Evolutionary conservation across 805 yeast species (phyloP).

Genomic region (Candida caryicola): DNA sequence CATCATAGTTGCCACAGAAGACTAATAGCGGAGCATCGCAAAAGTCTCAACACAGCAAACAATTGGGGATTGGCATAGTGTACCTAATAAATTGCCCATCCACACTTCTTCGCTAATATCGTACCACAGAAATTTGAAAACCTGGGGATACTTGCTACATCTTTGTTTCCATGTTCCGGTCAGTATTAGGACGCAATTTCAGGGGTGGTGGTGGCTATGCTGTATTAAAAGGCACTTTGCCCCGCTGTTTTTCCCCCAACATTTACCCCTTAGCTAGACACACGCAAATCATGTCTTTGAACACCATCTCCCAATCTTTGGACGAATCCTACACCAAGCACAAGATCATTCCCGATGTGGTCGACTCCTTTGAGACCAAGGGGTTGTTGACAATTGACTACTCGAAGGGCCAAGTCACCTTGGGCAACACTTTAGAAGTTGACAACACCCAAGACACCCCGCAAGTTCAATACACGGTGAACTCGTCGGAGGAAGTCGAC

Average conservation of each 20-base stretch:
- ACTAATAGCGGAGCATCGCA: too few species aligned
- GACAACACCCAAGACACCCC: constrained; percentile 70
- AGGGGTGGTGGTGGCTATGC: neutral
- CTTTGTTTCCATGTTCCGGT: neutral
- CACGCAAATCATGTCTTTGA: constrained; percentile 35
- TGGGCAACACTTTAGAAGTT: constrained; percentile 72
- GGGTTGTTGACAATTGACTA: constrained; percentile 65
- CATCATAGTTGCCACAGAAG: too few species aligned
- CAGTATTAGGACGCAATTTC: neutral
- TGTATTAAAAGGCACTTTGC: neutral
- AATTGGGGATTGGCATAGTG: too few species aligned
- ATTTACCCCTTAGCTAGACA: constrained; percentile 1
- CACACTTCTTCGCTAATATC: too few species aligned
- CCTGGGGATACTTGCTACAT: neutral
- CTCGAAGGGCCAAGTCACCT: constrained; percentile 60
- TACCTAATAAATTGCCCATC: too few species aligned
- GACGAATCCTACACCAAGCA: constrained; percentile 49
- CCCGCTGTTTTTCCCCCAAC: neutral
- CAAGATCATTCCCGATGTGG: constrained; percentile 52
- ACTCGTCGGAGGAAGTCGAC: constrained; percentile 42
- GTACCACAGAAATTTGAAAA: too few species aligned
- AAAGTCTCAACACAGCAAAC: too few species aligned
- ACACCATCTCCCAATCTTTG: constrained; percentile 54
- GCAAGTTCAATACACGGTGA: constrained; percentile 59
- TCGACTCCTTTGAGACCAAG: constrained; percentile 47